phyloP scores from a whole-genome alignment of 176 grass and related monocot species.

The Paspalum notatum region DNA sequence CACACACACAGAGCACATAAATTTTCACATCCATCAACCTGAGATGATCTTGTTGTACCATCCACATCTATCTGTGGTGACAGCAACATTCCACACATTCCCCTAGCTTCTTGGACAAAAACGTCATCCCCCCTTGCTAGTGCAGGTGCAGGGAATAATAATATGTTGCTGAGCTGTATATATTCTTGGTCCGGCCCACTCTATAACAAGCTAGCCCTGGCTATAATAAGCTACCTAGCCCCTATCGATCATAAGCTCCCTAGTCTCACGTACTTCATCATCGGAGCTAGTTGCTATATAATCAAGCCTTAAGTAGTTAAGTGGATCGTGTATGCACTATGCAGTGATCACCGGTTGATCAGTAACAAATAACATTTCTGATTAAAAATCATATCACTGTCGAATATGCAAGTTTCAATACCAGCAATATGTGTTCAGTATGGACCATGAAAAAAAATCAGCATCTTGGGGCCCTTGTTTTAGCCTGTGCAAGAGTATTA shows the following conservation, averaged over 20 bases:
- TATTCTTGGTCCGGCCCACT: not conserved
- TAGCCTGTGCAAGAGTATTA: too few relatives aligned
- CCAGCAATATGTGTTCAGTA: not conserved
- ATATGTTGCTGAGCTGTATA: conserved; percentile 41
- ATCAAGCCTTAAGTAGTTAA: not conserved
- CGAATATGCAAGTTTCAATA: not conserved
- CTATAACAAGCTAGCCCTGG: not conserved
- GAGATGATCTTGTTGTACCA: conserved; percentile 6
- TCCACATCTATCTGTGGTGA: conserved; percentile 13
- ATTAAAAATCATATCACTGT: conserved; percentile 29
- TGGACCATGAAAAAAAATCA: too few relatives aligned
- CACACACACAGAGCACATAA: conserved; percentile 1
- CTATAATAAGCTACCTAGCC: not conserved
- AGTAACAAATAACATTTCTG: not conserved
- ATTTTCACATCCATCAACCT: conserved; percentile 45
- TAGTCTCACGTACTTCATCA: not conserved
- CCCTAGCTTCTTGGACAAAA: conserved; percentile 38
- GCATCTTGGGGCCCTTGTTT: too few relatives aligned
- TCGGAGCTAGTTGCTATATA: not conserved
- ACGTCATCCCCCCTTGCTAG: not conserved
- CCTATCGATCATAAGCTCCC: too few relatives aligned
- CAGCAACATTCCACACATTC: conserved; percentile 45
- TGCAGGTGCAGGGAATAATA: conserved; percentile 26
- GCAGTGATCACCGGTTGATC: not conserved
- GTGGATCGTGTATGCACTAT: not conserved